These are phyloP conservation scores for Gnomoniopsis sp. DNA, from an alignment of 2,329 filamentous ascomycete species.

Conservation along the genomic window DNA sequence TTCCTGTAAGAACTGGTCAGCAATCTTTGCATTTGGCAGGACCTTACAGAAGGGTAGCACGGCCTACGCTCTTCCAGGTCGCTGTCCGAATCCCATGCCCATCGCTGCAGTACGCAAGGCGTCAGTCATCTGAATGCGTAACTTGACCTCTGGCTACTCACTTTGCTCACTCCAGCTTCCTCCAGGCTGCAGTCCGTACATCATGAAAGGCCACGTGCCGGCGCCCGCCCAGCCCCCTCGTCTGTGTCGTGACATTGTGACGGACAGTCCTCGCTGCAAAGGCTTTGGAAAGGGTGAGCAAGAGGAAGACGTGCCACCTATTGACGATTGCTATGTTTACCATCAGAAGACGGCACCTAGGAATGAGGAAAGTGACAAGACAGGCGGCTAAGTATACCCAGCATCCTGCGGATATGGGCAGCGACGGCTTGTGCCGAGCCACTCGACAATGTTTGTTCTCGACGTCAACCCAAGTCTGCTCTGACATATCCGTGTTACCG, in stretches of 20 bases:
- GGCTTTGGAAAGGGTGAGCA: background rate
- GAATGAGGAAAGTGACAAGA: too few species aligned
- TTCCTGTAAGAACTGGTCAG: background rate
- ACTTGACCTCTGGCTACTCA: background rate
- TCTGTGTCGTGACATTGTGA: slow-evolving; percentile 8
- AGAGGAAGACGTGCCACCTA: too few species aligned
- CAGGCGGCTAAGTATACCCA: background rate
- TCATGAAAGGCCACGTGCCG: slow-evolving; percentile 4
- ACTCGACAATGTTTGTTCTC: slow-evolving; percentile 8
- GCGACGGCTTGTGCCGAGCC: background rate
- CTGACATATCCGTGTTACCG: too few species aligned
- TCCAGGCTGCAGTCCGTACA: slow-evolving; percentile 10
- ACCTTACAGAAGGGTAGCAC: too few species aligned
- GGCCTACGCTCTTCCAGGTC: background rate
- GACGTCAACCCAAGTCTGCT: background rate
- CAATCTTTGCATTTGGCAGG: too few species aligned
- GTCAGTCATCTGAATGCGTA: background rate
- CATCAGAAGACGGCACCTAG: too few species aligned
- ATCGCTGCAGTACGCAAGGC: background rate
- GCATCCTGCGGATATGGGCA: background rate
- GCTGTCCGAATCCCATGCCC: slow-evolving; percentile 5
- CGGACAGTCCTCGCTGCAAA: too few species aligned
- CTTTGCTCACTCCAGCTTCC: slow-evolving; percentile 12
- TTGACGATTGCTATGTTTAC: too few species aligned
- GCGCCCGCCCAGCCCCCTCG: background rate